Base-by-base conservation (phyloP, 495 filamentous ascomycete species). In the Choiromyces venosus region DNA sequence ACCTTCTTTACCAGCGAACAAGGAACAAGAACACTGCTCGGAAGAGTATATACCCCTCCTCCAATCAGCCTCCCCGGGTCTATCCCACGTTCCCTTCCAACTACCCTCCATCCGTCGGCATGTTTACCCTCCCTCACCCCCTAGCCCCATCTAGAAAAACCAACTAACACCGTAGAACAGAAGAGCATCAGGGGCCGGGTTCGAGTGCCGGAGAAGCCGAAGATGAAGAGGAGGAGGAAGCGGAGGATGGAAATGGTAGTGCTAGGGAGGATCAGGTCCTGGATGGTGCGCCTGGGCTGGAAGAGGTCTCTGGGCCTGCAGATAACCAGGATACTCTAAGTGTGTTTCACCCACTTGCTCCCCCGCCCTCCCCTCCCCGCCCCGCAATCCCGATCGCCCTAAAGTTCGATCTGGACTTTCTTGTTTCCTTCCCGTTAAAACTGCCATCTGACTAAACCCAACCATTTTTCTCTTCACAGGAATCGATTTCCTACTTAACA, bases 301-400 rank as follows among this genome's bases (percentile, higher is more conserved):
- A n/a, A n/a, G n/a, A n/a, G n/a, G n/a, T n/a, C n/a, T n/a, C 52
- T 33, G 52, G 52, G 33, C 52, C 52, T 3, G 52, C 52, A 25
- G 52, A 61, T 61, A 61, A 6, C 33, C 52, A 61, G 25, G 52
- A 18, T 6, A 61, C 0, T 44, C 67, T 38, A 3, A 38, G 40
- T 38, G 67, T 68, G 67, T 44, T 39, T 39, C 36, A 42, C 37
- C 67, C 37, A 29, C 67, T 16, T 68, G 10, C 19, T 25, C n/a
- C 67, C 68, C 36, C 35, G 10, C 68, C 40, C 42, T 14, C 67
- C 68, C 36, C 35, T n/a, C 68, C 40, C 42, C 37, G 16, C 68
- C 44, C 68, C 38, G 14, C 19, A 40, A 25, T 36, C n/a, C 52
- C 68, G 36, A 52, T 70, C 68, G 9, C 44, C 12, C 12, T 52